Conservation (phyloP, 345 rosid genomes). For the Citrus cavaleriei region DNA sequence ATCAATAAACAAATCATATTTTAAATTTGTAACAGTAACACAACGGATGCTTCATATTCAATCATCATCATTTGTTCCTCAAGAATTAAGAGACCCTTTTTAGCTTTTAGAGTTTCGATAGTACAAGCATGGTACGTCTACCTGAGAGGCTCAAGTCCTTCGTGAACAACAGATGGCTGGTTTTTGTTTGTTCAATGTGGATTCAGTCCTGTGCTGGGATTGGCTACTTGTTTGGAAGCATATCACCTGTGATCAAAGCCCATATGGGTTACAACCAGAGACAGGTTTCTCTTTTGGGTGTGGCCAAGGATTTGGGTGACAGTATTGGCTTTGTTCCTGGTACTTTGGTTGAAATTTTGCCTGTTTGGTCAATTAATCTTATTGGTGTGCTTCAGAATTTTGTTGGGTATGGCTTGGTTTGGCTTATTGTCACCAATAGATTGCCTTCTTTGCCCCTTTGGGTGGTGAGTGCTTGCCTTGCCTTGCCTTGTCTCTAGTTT, state of each 20-base stretch:
- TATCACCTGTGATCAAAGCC: constrained; percentile 71
- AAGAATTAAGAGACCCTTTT: neutral
- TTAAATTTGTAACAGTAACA: neutral
- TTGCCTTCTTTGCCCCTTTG: constrained; percentile 72
- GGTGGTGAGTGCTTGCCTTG: constrained; percentile 56
- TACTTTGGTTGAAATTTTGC: constrained; percentile 52
- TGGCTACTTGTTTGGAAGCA: constrained; percentile 82
- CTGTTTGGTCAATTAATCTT: constrained; percentile 54
- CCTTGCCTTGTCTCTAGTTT: neutral
- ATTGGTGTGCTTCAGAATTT: constrained; percentile 62
- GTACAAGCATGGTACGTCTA: constrained; percentile 10
- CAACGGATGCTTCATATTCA: neutral
- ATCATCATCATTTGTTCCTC: neutral
- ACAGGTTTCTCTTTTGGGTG: constrained; percentile 69
- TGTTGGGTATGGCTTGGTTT: constrained; percentile 65
- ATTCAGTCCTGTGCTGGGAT: constrained; percentile 72
- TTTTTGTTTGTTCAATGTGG: constrained; percentile 85
- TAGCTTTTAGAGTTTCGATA: neutral
- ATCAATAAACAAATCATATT: neutral
- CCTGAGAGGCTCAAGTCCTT: constrained; percentile 32
- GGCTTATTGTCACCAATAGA: constrained; percentile 54
- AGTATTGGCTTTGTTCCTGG: constrained; percentile 66
- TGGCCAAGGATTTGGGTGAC: constrained; percentile 83
- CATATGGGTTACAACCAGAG: constrained; percentile 69
- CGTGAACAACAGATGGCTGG: constrained; percentile 66